Evolutionary conservation across 305 asterid species (phyloP).

Genomic region (Nicotiana rustica): DNA sequence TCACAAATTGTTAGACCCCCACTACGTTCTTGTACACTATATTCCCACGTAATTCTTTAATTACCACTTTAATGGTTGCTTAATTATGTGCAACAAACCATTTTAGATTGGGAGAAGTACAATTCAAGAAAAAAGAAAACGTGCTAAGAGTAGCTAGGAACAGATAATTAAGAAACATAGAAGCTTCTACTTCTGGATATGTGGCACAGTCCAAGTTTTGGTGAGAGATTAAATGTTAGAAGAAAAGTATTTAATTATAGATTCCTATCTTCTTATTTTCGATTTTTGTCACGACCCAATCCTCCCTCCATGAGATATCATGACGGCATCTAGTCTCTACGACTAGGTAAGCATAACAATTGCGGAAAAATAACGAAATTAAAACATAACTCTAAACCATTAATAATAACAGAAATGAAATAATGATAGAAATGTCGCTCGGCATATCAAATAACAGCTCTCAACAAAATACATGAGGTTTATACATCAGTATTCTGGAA

Average conservation of each 20-base stretch:
- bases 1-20: constrained; percentile 28
- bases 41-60: constrained; percentile 2
- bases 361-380: too few relatives aligned
- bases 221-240: constrained; percentile 1
- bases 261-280: background rate
- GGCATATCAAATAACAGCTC: too few relatives aligned
- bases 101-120: background rate
- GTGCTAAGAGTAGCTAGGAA: constrained; percentile 24
- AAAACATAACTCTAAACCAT: too few relatives aligned
- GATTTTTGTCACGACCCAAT: too few relatives aligned
- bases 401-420: too few relatives aligned
- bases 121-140: background rate
- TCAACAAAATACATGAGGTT: too few relatives aligned
- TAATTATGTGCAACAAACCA: constrained; percentile 15
- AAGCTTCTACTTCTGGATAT: background rate
- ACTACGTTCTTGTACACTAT: background rate
- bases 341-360: too few relatives aligned
- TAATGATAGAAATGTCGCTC: too few relatives aligned
- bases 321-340: too few relatives aligned
- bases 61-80: constrained; percentile 12
- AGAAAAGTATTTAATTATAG: background rate
- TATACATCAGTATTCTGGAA: too few relatives aligned
- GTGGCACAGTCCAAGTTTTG: background rate
- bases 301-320: too few relatives aligned
- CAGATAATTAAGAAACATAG: too few relatives aligned